Base-by-base conservation (phyloP, 1,284 basidiomycete genomes). In the Cutaneotrichosporon arboriforme region DNA sequence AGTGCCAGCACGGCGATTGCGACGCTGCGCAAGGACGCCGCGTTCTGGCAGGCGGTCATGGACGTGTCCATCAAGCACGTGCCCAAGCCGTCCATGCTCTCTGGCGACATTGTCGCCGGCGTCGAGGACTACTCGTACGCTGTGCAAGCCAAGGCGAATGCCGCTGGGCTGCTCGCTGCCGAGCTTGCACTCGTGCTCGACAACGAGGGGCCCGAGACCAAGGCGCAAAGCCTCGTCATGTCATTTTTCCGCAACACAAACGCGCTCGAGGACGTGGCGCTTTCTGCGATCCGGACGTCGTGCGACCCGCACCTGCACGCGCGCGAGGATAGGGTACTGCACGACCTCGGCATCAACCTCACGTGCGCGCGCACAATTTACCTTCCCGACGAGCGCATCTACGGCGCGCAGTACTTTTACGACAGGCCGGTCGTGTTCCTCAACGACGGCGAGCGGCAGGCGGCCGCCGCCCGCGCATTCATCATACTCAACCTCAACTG, bases 361-460 rank as follows among this genome's bases (percentile, higher is more conserved):
- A 67, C 67, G 18, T 53, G 57, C 1, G 74, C 92, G 39, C 83
- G 83, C 46, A 79, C 80, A 0, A 81, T 84, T 22, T 81, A 81
- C 26, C 81, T 85, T 2, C 64, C 81, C 10, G 78, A 81, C 12
- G 84, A 89, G 59, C 82, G 89, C 35, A 83, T 85, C 36, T 90
- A 85, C 60, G 92, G 92, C 2, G 84, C 88, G 52, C 78, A 81
- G 53, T 97, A 90, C 66, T 76, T 84, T 7, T 93, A 90, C 69
- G 76, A 60, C 55, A 46, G 63, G 22, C 40, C 48, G n/a, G 55
- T 53, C 2, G 47, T 53, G 12, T 55, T 57, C 35, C 56, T 54
- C 52, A 57, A 56, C 48, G 74, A 76, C 35, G 54, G 62, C 15
- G 69, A 73, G 18, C 66, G 68, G 18, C 75, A 79, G 55, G 69